Evolutionary conservation across 148 eudicot genomes (phyloP), one percentile per base, ranked within the genome.

Genomic region (Camellia lanceoleosa): DNA sequence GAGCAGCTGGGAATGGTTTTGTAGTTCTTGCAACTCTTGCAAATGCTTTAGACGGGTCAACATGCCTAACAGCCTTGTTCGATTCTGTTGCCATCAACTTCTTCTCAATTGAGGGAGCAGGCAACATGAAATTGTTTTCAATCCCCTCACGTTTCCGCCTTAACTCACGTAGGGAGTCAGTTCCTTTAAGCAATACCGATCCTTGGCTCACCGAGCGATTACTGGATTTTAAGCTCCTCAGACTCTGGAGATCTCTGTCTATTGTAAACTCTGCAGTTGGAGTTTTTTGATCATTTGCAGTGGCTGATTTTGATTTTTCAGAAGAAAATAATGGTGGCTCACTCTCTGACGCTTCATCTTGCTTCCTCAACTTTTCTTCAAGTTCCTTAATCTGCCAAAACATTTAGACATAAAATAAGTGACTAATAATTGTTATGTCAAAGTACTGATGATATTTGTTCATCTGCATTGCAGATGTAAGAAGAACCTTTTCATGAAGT

Each of bases 11-110:
- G n/a, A 73, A 72, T 47, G 94, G 87, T 79, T 87, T 89, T 12
- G 81, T 79, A 6, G 81, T 82, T 83, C 85, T 83, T 60, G 83
- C 82, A 62, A 76, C 74, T 18, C 91, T 85, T 38, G 92, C 56
- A 66, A 78, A 73, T 3, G 92, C 90, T 73, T 74, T 89, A 20
- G 89, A 86, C 7, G 97, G 96, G 76, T 95, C 97, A 3, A 94
- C 90, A 77, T 85, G 86, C 67, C 94, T 83, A 55, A 30, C 38
- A 30, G 88, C 77, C 84, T 78, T 91, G 64, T 77, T 84, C 10
- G 46, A 38, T 52, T 81, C 84, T n/a, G 69, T 52, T 18, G 64
- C 60, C 66, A 77, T 42, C 16, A 73, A 65, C 71, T 70, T 81
- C 63, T 68, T 81, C 68, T 76, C 76, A 4, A 62, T 14, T 5